Base-by-base conservation (phyloP, 2,329 filamentous ascomycete genomes). In the Fulvia fulva region DNA sequence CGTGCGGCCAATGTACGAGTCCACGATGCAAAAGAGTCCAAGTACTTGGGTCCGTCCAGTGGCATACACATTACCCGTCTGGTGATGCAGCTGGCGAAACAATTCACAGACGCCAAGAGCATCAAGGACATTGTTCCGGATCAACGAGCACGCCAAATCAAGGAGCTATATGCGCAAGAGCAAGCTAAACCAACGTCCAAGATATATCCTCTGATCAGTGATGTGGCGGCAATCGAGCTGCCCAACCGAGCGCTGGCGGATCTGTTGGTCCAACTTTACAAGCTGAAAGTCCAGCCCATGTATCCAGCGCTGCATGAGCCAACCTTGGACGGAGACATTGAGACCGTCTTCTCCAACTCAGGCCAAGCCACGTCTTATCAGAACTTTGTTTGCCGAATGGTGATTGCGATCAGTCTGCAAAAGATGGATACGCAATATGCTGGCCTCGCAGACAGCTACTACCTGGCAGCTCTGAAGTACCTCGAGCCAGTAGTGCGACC, bases 81-180 rank as follows among this genome's bases (percentile, higher is more conserved):
- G 65, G 87, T 99, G 11, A 97, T 99, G 89, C 92, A 97, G 73
- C 86, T 96, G 74, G 93, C 93, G 54, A 97, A 96, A 76, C 88
- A 91, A 63, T 96, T 93, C 69, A 95, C 91, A 25, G 89, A 94
- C 68, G 88, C 91, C 5, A 90, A 91, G 73, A 91, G 88, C 64
- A 97, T 97, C 71, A 91, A 91, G 58, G 91, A 97, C 66, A 86
- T 97, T 51, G 90, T 97, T 30, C 90, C 92, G 3, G 88, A 92
- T 83, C 71, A 85, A 76, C 73, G 85, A 73, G 70, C 86, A 76
- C 76, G 84, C 79, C 77, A 85, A 71, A 80, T 88, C 77, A 80
- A 87, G 83, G 83, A 88, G 78, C 78, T 90, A 76, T 76, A 87
- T 77, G 68, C 80, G 67, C 71, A 85, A 80, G 78, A 95, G 82